These are phyloP conservation scores for Haemoproteus tartakovskyi DNA, from an alignment of 169 alveolate species.

Conservation along the genomic window DNA sequence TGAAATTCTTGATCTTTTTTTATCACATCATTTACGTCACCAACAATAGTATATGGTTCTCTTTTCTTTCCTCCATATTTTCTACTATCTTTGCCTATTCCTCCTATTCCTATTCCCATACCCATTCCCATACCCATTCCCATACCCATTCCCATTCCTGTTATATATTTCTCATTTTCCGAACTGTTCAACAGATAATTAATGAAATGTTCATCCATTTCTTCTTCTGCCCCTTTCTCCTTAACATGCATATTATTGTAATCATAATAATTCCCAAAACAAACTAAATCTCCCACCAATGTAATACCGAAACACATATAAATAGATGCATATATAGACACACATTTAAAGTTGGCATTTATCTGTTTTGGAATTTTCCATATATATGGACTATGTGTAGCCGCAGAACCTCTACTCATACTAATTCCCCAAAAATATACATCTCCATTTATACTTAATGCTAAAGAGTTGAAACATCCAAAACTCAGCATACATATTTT, in stretches of 20 bases:
- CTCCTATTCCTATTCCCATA: too few relatives aligned
- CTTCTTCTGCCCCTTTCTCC: too few relatives aligned
- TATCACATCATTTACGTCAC: neutral
- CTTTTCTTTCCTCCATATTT: neutral
- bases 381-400: too few relatives aligned
- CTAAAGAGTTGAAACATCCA: slow-evolving; percentile 57
- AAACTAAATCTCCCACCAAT: slow-evolving; percentile 32
- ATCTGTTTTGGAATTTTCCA: slow-evolving; percentile 24
- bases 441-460: slow-evolving; percentile 74
- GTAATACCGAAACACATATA: slow-evolving; percentile 11
- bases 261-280: slow-evolving; percentile 2
- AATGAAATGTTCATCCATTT: too few relatives aligned
- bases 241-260: too few relatives aligned
- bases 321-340: slow-evolving; percentile 33
- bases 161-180: too few relatives aligned
- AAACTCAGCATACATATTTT: slow-evolving; percentile 36
- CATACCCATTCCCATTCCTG: too few relatives aligned
- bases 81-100: too few relatives aligned
- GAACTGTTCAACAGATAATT: too few relatives aligned
- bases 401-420: slow-evolving; percentile 15
- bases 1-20: too few relatives aligned
- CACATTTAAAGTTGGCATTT: slow-evolving; percentile 28
- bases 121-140: too few relatives aligned
- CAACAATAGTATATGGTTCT: neutral
- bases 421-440: slow-evolving; percentile 79